Conservation (phyloP, 768 basidiomycete genomes). For the Tricholoma saponaceum region DNA sequence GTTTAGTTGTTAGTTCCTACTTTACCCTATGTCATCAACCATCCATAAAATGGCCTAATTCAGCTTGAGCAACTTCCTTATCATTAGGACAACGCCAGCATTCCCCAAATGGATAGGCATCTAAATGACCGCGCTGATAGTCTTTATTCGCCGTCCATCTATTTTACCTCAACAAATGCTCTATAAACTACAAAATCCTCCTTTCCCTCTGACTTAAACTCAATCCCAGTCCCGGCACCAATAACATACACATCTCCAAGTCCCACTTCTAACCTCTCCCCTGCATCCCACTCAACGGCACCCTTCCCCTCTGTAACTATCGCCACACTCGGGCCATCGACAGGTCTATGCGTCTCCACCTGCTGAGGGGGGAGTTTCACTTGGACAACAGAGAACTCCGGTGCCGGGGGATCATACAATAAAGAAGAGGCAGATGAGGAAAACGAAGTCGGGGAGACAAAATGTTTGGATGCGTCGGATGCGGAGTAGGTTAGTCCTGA, state of each 20-base stretch:
- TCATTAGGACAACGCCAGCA: too few species aligned
- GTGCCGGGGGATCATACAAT: constrained; percentile 88
- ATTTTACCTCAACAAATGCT: constrained; percentile 55
- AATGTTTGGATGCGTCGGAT: constrained; percentile 62
- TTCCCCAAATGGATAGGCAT: too few species aligned
- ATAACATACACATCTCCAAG: constrained; percentile 81
- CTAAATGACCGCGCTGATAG: too few species aligned
- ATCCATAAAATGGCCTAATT: too few species aligned
- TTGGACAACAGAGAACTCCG: constrained; percentile 86
- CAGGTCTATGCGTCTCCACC: constrained; percentile 50
- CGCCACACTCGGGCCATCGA: constrained; percentile 83
- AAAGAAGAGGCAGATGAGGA: constrained; percentile 14
- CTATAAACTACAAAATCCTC: constrained; percentile 53
- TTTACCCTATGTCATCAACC: too few species aligned
- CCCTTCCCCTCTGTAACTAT: constrained; percentile 75
- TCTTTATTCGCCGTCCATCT: background rate
- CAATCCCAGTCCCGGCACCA: constrained; percentile 62
- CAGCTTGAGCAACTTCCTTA: too few species aligned
- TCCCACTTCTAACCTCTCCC: constrained; percentile 34
- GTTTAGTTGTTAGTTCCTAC: too few species aligned
- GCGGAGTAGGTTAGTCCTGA: constrained; percentile 82
- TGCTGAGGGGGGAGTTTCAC: constrained; percentile 42
- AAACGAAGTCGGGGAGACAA: constrained; percentile 60
- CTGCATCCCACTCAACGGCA: constrained; percentile 43
- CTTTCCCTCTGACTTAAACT: constrained; percentile 36